Percentiles rank a stretch among this genome's conserved stretches.
Evolutionary conservation across 2,329 filamentous ascomycete species (phyloP).

Genomic region (Chrysoporthe cubensis): DNA sequence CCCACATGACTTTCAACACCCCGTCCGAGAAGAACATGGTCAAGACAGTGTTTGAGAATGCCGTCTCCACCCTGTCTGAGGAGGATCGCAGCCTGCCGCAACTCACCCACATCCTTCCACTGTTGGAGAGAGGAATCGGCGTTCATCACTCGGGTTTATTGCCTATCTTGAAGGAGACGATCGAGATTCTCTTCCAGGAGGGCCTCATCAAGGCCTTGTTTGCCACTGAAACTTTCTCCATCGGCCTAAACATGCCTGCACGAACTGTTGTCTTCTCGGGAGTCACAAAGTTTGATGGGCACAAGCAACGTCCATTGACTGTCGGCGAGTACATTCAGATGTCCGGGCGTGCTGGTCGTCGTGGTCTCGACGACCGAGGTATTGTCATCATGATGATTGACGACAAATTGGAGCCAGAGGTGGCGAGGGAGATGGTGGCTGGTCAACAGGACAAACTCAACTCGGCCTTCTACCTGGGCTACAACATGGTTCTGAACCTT

Average conservation of each 20-base stretch:
- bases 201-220: constrained; percentile 97
- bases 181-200: constrained; percentile 98
- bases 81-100: constrained; percentile 89
- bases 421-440: constrained; percentile 93
- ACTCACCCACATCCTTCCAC: constrained; percentile 85
- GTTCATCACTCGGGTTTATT: constrained; percentile 96
- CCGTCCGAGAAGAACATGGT: constrained; percentile 96
- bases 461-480: constrained; percentile 95
- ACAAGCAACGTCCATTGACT: constrained; percentile 78
- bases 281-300: constrained; percentile 92
- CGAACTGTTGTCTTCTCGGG: constrained; percentile 99
- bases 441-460: constrained; percentile 97
- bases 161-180: constrained; percentile 96
- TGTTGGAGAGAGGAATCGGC: constrained; percentile 89
- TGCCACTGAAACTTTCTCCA: constrained; percentile 97
- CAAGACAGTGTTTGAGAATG: constrained; percentile 88
- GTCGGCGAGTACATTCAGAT: constrained; percentile 98
- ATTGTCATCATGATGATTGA: constrained; percentile 99
- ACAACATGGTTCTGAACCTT: constrained; percentile 98
- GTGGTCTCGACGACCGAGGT: constrained; percentile 95
- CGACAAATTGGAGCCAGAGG: constrained; percentile 90
- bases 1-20: constrained; percentile 89
- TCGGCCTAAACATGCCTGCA: constrained; percentile 97
- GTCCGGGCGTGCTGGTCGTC: constrained; percentile 94
- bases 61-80: constrained; percentile 89